A percentile compares a stretch with the other conserved stretches of the same genome.
These are phyloP conservation scores for Solanum boliviense DNA, from an alignment of 257 asterid genomes.

Conservation along the genomic window DNA sequence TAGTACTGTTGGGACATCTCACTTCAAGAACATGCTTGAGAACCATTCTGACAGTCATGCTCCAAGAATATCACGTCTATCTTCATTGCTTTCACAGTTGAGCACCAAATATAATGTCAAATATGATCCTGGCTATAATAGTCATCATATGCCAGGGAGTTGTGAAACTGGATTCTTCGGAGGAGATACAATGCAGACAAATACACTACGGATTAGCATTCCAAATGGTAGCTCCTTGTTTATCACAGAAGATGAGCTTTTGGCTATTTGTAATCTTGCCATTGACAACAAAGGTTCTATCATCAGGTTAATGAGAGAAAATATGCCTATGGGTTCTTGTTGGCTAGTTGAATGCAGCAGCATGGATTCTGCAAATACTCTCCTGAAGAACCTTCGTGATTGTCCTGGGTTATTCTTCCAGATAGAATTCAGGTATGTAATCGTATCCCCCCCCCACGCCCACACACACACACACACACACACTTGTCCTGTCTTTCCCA, in stretches of 20 bases:
- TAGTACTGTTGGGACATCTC: slow-evolving; percentile 46
- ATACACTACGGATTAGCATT: slow-evolving; percentile 33
- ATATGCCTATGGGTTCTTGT: slow-evolving; percentile 25
- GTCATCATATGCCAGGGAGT: slow-evolving; percentile 21
- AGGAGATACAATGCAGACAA: slow-evolving; percentile 29
- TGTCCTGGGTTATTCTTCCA: slow-evolving; percentile 58
- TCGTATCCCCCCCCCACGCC: background rate
- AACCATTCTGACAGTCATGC: slow-evolving; percentile 38
- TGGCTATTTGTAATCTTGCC: slow-evolving; percentile 47
- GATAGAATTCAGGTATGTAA: slow-evolving; percentile 46
- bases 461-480: background rate
- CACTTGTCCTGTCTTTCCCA: background rate
- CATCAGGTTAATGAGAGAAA: slow-evolving; percentile 39
- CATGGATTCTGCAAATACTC: slow-evolving; percentile 37
- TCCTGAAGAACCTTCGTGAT: slow-evolving; percentile 35
- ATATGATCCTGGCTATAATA: slow-evolving; percentile 22
- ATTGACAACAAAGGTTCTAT: slow-evolving; percentile 40
- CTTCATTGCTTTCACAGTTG: slow-evolving; percentile 34
- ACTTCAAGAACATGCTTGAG: slow-evolving; percentile 29
- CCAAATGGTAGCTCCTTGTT: slow-evolving; percentile 23
- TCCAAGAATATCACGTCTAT: slow-evolving; percentile 37
- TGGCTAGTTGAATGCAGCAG: slow-evolving; percentile 64
- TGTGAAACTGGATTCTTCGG: slow-evolving; percentile 11
- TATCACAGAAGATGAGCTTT: slow-evolving; percentile 49
- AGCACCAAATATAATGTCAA: slow-evolving; percentile 37